phyloP scores from a whole-genome alignment of 2,329 filamentous ascomycete species.

The Mycogone perniciosa region DNA sequence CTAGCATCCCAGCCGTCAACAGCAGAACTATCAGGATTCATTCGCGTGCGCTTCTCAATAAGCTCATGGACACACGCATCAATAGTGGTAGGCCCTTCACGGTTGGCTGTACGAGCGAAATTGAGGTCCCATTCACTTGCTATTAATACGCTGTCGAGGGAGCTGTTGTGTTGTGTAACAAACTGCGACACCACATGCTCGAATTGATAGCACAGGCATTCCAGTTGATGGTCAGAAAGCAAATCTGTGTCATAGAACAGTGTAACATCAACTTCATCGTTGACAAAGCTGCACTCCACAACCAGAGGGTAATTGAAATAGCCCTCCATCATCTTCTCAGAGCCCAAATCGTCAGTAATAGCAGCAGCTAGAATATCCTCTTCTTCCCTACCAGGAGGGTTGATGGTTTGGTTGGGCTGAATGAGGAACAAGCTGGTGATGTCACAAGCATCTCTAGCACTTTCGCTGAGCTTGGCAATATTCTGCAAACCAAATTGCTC shows the following conservation, averaged over 20 bases:
- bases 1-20: constrained; percentile 15
- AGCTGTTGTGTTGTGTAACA: not conserved
- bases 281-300: not conserved
- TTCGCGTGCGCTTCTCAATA: not conserved
- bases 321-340: not conserved
- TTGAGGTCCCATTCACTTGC: constrained; percentile 3
- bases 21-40: not conserved
- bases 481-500: constrained; percentile 11
- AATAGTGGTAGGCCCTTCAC: not conserved
- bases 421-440: constrained; percentile 7
- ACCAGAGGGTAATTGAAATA: constrained; percentile 9
- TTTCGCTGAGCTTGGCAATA: constrained; percentile 1
- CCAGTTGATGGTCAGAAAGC: not conserved
- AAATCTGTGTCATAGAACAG: not conserved
- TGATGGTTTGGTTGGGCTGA: not conserved
- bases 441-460: constrained; percentile 4
- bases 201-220: not conserved
- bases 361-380: not conserved
- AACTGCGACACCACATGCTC: constrained; percentile 2
- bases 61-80: constrained; percentile 5
- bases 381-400: not conserved
- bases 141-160: not conserved
- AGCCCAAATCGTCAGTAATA: not conserved
- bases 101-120: not conserved
- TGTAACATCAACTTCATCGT: not conserved